Base-by-base conservation (phyloP, 2,329 filamentous ascomycete genomes). In the Exophiala mesophila region DNA sequence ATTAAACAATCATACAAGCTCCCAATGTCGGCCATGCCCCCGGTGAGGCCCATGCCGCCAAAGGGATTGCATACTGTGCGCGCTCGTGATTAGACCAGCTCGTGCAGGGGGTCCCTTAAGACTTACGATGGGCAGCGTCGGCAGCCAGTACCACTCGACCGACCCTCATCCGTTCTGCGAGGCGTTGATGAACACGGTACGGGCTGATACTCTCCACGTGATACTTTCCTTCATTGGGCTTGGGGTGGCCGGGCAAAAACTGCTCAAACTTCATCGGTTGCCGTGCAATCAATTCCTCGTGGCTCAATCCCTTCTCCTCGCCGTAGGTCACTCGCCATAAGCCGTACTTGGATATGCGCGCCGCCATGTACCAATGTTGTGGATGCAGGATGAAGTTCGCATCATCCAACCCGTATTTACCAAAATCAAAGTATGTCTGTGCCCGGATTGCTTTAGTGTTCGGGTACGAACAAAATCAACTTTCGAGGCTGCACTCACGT, bases 281-380 rank as follows among this genome's bases (percentile, higher is more conserved):
- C 4, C 77, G 69, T 18, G 65, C 66, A 19, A 68, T 59, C 40
- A 78, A 68, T 57, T 82, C 66, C 8, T 79, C 76, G 24, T 57
- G 62, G 0, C 69, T 71, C 9, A 82, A 65, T 2, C 70, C 72
- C 0, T 70, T 64, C 1, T 62, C 62, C 50, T 83, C 80, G 39
- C 77, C 78, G 53, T 83, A 83, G 0, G 78, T 78, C 24, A 83
- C 73, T 10, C 79, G 73, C 64, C 78, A 83, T 7, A 83, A 60
- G 0, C 76, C 77, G 40, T 81, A 76, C 2, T 62, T 63, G 1
- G 72, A 77, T 48, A 83, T 76, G 30, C 68, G 72, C 2, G 78
- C 78, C 2, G 76, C 76, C 77, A 82, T 79, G 63, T 76, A 67
- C 59, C 76, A 82, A 54, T 83, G 68, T 16, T 76, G 71, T 0